phyloP scores from a whole-genome alignment of 2,329 filamentous ascomycete species.

The Xylariaceae sp. region DNA sequence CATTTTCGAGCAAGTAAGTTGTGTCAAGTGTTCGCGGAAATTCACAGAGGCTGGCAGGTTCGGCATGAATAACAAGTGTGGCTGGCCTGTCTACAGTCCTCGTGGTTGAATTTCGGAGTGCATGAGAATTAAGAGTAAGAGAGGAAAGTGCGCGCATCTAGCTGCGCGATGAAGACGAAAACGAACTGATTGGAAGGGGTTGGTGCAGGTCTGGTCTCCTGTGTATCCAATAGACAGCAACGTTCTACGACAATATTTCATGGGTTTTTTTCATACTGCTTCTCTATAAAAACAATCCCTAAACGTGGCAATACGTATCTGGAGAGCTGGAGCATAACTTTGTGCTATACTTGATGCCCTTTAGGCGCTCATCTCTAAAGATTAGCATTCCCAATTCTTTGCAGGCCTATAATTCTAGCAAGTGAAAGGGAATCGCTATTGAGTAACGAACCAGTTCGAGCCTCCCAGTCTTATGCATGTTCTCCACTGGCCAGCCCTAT shows the following conservation, averaged over 20 bases:
- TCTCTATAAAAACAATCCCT: no score
- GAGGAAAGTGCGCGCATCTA: slow-evolving; percentile 10
- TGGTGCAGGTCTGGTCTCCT: slow-evolving; percentile 19
- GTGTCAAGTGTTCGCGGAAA: slow-evolving; percentile 13
- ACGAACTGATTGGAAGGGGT: slow-evolving; percentile 22
- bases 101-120: slow-evolving; percentile 5
- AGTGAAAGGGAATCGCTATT: no score
- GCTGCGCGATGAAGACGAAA: slow-evolving; percentile 18
- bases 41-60: slow-evolving; percentile 13
- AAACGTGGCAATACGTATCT: no score
- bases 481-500: no score
- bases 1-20: slow-evolving; percentile 14
- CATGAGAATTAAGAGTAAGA: slow-evolving; percentile 12
- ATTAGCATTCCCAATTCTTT: neutral
- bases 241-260: slow-evolving; percentile 18
- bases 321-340: no score
- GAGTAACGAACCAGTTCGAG: no score
- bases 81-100: slow-evolving; percentile 9
- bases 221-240: slow-evolving; percentile 30
- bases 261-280: neutral
- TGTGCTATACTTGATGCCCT: no score
- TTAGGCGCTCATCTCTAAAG: no score
- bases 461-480: no score
- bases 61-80: slow-evolving; percentile 15
- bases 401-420: no score